Conservation (phyloP, 2,329 filamentous ascomycete species). For the Phialophora verrucosa region DNA sequence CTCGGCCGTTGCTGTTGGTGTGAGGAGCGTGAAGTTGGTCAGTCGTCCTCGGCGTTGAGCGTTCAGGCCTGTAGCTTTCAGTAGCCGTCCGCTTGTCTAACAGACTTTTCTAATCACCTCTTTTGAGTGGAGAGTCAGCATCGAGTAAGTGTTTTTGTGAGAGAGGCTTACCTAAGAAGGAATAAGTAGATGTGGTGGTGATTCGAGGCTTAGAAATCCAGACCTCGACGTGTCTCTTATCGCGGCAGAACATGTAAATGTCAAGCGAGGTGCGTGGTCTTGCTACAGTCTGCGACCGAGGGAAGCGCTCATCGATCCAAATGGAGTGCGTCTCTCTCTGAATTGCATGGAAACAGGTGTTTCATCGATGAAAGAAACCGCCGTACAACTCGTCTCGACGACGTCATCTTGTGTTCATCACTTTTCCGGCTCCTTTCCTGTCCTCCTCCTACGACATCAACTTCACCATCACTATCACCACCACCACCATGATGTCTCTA, state of each 20-base stretch:
- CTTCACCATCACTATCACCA: not conserved
- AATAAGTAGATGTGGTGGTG: not conserved
- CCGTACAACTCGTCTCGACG: not conserved
- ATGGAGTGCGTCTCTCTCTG: not conserved
- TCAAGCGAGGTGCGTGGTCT: not conserved
- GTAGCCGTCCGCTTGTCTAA: not conserved
- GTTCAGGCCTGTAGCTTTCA: not conserved
- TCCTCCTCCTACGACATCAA: not conserved
- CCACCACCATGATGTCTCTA: no score
- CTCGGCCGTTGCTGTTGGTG: not conserved
- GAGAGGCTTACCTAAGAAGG: slow-evolving; percentile 2
- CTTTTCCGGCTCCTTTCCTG: not conserved
- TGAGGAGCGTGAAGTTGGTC: not conserved
- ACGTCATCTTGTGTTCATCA: not conserved
- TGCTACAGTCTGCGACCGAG: not conserved
- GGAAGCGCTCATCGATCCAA: not conserved
- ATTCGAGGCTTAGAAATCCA: slow-evolving; percentile 4
- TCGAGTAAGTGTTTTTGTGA: not conserved
- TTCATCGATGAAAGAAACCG: not conserved
- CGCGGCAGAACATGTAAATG: not conserved
- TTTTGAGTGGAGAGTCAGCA: not conserved
- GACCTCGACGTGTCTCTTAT: not conserved
- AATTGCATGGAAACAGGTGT: not conserved
- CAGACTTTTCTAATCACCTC: not conserved
- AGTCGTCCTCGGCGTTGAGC: not conserved